phyloP scores from a whole-genome alignment of 176 grass and related monocot genomes.

The Elaeis guineensis region DNA sequence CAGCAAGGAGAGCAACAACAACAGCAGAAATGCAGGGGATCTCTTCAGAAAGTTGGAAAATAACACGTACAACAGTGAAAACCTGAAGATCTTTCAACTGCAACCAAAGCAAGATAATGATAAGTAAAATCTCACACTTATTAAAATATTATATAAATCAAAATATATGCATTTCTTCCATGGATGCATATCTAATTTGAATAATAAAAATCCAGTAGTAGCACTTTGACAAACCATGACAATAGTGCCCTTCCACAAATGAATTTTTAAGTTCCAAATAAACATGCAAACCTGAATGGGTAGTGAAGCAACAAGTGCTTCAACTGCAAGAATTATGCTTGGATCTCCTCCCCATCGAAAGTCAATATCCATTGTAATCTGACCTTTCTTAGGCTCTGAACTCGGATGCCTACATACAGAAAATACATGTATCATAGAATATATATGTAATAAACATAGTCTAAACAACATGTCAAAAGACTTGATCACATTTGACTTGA shows the following conservation, averaged over 20 bases:
- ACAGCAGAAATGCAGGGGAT: slow-evolving; percentile 95
- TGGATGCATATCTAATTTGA: too few relatives aligned
- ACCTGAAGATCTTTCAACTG: slow-evolving; percentile 97
- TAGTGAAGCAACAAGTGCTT: slow-evolving; percentile 94
- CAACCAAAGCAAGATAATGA: slow-evolving; percentile 25
- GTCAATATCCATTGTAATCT: slow-evolving; percentile 90
- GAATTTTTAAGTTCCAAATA: neutral
- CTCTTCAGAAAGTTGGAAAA: slow-evolving; percentile 93
- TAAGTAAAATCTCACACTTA: neutral
- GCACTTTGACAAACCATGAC: too few relatives aligned
- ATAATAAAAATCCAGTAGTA: too few relatives aligned
- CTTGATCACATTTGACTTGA: too few relatives aligned
- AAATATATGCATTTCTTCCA: too few relatives aligned
- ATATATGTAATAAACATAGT: too few relatives aligned
- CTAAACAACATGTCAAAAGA: too few relatives aligned
- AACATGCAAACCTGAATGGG: slow-evolving; percentile 68
- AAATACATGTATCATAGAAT: too few relatives aligned
- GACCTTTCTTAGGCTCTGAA: slow-evolving; percentile 77
- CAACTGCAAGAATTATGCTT: slow-evolving; percentile 86
- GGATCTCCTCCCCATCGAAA: slow-evolving; percentile 92
- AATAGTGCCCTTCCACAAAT: too few relatives aligned
- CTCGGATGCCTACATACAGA: slow-evolving; percentile 53
- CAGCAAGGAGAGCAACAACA: slow-evolving; percentile 84
- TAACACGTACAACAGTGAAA: slow-evolving; percentile 78
- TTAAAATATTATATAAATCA: too few relatives aligned